Base-by-base conservation (phyloP, 2,329 filamentous ascomycete genomes). In the Diplodia intermedia region DNA sequence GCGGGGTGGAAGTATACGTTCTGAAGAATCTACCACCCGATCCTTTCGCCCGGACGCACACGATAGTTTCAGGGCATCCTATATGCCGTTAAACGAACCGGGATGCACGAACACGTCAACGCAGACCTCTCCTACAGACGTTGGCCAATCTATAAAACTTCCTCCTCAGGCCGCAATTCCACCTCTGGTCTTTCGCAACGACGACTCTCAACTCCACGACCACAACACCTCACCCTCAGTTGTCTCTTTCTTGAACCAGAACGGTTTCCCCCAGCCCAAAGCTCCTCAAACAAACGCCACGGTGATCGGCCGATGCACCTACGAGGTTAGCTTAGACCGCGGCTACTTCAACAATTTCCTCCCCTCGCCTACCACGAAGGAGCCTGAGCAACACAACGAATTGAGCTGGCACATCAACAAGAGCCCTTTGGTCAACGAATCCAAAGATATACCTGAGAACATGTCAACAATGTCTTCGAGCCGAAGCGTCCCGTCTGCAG, bases 21-120 rank as follows among this genome's bases (percentile, higher is more conserved):
- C 23, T 4, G 29, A 23, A 26, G 29, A 52, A 38, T 26, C 60
- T 15, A n/a, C 26, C 26, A 12, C 29, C n/a, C 29, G 43, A 18
- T 11, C 47, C 43, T 11, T 52, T n/a, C 57, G 31, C 9, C 54
- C 43, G 14, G 65, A 53, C n/a, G 47, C 26, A 18, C 65, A 67
- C 56, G 50, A 67, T 9, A 67, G 54, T 31, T 49, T 50, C 14
- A 31, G 65, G 18, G 65, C 65, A 54, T 67, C 65, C 18, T 62
- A 67, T 36, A 18, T 67, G 3, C 54, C 65, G 8, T 26, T 67
- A 11, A 20, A 31, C 14, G 49, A 56, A 26, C 40, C 65, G 20
- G 52, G 43, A 23, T 40, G 20, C 50, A 54, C 50, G 4, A 38
- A n/a, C 9, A 40, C 23, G 18, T n/a, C 47, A 20, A 53, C 36